Percentiles rank a stretch among this genome's conserved stretches.
These are phyloP conservation scores for Capsicum chinense DNA, from an alignment of 257 asterid species.

Conservation along the genomic window DNA sequence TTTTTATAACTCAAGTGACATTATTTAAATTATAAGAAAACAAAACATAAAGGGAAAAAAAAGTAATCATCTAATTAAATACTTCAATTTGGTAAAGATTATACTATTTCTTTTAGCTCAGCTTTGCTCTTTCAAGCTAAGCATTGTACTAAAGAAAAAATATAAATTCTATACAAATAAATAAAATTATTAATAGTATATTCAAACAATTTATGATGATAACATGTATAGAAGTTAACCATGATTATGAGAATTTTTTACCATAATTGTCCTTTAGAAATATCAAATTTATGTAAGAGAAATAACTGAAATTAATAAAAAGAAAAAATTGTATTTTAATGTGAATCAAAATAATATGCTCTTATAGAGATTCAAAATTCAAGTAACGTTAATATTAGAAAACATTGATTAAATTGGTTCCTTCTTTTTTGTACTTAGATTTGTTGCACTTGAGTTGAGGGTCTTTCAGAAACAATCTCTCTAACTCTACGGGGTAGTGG, in stretches of 20 bases:
- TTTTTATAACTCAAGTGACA: not conserved
- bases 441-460: no score
- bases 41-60: not conserved
- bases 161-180: not conserved
- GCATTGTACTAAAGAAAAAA: not conserved
- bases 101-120: not conserved
- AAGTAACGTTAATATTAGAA: not conserved
- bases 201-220: not conserved
- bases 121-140: not conserved
- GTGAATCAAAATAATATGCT: no score
- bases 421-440: no score
- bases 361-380: no score
- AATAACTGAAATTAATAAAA: no score
- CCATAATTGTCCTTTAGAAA: not conserved
- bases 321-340: no score
- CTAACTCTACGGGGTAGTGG: no score
- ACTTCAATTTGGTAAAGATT: constrained; percentile 2
- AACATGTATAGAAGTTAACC: not conserved
- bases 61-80: not conserved
- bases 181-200: not conserved
- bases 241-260: not conserved
- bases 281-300: not conserved
- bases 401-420: not conserved
- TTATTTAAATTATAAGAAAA: not conserved
- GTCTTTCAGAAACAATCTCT: no score